A percentile compares a stretch with the other conserved stretches of the same genome.
These are phyloP conservation scores for Populus hybrid DNA, from an alignment of 441 rosid genomes.

Conservation along the genomic window DNA sequence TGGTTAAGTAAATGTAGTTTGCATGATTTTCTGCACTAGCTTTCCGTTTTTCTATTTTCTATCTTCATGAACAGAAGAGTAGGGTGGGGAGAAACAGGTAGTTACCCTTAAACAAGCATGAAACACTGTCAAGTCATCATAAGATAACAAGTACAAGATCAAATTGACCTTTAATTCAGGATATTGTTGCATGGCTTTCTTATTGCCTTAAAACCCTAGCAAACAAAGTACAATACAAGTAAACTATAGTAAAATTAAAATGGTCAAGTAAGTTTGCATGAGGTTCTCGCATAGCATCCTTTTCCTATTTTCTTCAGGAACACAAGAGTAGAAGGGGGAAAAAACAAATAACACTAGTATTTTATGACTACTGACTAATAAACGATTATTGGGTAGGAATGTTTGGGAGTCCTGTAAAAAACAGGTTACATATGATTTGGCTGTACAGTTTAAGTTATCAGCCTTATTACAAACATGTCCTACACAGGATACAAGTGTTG, in stretches of 20 bases:
- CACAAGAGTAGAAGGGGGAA: background rate
- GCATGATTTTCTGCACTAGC: background rate
- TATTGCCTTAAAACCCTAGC: background rate
- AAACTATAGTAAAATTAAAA: background rate
- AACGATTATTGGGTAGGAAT: background rate
- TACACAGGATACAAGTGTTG: too few species aligned
- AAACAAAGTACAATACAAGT: background rate
- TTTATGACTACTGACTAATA: background rate
- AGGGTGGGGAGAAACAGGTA: slow-evolving; percentile 71
- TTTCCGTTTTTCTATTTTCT: background rate
- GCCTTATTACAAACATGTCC: background rate
- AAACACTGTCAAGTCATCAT: background rate
- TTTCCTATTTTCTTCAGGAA: background rate
- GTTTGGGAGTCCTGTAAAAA: background rate
- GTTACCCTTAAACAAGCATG: slow-evolving; percentile 53
- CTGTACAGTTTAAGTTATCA: background rate
- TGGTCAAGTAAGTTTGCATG: background rate
- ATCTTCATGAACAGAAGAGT: background rate
- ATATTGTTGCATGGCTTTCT: background rate
- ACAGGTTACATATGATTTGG: background rate
- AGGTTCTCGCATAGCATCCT: background rate
- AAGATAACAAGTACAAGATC: background rate
- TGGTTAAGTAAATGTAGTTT: background rate
- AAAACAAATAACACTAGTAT: background rate
- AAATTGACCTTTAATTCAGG: background rate